These are phyloP conservation scores for Cyberlindnera veronae DNA, from an alignment of 805 yeast genomes.

Conservation along the genomic window DNA sequence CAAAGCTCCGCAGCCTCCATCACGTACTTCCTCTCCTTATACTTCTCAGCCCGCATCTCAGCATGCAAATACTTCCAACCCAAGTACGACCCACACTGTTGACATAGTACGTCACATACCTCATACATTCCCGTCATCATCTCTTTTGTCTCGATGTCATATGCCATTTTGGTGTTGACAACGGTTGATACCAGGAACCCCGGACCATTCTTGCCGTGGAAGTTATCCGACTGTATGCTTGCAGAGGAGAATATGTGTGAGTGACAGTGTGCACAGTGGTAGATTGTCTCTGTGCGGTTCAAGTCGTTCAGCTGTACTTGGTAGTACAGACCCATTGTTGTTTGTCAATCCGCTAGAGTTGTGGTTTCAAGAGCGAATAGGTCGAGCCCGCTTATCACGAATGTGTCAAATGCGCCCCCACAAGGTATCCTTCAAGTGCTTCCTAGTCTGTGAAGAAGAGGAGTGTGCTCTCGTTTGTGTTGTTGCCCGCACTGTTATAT, in stretches of 20 bases:
- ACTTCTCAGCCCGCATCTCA: constrained; percentile 41
- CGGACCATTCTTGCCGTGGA: constrained; percentile 54
- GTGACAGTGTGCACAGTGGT: constrained; percentile 19
- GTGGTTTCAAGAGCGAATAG: neutral
- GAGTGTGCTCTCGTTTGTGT: neutral
- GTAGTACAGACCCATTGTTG: constrained; percentile 22
- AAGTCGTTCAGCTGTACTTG: constrained; percentile 17
- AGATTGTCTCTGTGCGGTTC: constrained; percentile 15
- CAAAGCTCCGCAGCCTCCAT: constrained; percentile 27
- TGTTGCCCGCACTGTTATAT: neutral
- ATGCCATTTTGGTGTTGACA: constrained; percentile 37
- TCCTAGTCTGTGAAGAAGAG: neutral
- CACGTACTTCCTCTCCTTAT: constrained; percentile 60
- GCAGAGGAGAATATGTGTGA: constrained; percentile 21
- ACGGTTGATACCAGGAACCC: constrained; percentile 52
- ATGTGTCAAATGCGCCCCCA: constrained; percentile 3
- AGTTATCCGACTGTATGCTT: constrained; percentile 31
- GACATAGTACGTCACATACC: constrained; percentile 56
- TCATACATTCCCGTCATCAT: constrained; percentile 61
- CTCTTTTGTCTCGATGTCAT: constrained; percentile 35
- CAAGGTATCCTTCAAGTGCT: neutral
- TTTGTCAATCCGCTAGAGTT: too few relatives aligned
- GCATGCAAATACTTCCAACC: constrained; percentile 66
- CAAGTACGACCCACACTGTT: constrained; percentile 47
- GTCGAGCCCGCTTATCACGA: constrained; percentile 3